Percentiles rank a stretch among this genome's conserved stretches.
phyloP scores from a whole-genome alignment of 441 rosid species.

The Pelargonium cotyledonis region DNA sequence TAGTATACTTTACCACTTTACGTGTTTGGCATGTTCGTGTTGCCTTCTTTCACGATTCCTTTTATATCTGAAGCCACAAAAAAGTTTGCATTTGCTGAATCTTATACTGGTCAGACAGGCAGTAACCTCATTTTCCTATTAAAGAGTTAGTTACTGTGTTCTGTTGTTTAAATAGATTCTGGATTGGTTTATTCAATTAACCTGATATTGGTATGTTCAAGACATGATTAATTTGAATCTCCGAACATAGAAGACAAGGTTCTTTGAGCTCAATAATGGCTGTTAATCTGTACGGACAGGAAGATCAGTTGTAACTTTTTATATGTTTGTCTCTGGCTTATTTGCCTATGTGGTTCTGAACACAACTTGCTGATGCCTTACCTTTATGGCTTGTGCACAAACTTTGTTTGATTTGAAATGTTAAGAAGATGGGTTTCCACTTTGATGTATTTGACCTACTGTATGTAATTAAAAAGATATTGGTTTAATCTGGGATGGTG shows the following conservation, averaged over 20 bases:
- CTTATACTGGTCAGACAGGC: neutral
- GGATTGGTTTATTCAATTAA: no score
- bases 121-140: neutral
- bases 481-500: conserved; percentile 14
- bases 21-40: neutral
- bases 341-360: neutral
- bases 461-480: neutral
- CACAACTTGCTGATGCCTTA: neutral
- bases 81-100: neutral
- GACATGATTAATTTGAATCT: no score
- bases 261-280: neutral
- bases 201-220: no score
- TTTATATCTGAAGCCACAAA: neutral
- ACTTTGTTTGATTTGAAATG: conserved; percentile 1
- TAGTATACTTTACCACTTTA: neutral
- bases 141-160: no score
- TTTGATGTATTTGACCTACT: neutral
- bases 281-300: neutral
- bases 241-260: no score
- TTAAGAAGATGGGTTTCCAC: neutral
- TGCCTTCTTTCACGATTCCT: conserved; percentile 1
- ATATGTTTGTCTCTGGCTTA: neutral
- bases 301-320: neutral
- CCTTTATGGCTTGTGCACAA: neutral
- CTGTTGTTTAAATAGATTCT: neutral